These are phyloP conservation scores for Scleroderma citrinum DNA, from an alignment of 768 basidiomycete genomes.

Conservation along the genomic window DNA sequence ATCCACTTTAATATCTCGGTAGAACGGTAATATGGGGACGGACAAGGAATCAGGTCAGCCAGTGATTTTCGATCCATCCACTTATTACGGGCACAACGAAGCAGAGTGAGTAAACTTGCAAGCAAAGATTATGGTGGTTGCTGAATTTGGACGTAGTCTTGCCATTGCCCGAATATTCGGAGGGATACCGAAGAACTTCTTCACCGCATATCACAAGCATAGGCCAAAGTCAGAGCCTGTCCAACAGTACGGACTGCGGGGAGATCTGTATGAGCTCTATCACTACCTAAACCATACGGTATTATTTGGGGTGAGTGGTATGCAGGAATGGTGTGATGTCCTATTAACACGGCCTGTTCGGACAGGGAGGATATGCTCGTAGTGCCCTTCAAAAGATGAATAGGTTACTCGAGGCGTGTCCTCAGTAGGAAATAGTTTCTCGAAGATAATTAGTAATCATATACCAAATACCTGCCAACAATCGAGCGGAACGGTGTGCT, in stretches of 20 bases:
- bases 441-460: too few relatives aligned
- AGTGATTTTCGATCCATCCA: slow-evolving; percentile 73
- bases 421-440: slow-evolving; percentile 4
- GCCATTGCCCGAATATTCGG: slow-evolving; percentile 79
- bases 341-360: neutral
- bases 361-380: slow-evolving; percentile 44
- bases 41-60: slow-evolving; percentile 50
- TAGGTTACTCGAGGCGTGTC: slow-evolving; percentile 33
- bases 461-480: slow-evolving; percentile 25
- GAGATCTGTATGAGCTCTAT: slow-evolving; percentile 70
- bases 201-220: slow-evolving; percentile 55
- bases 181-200: slow-evolving; percentile 62
- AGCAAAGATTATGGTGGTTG: neutral
- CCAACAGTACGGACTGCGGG: slow-evolving; percentile 57
- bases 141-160: slow-evolving; percentile 38
- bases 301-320: slow-evolving; percentile 71
- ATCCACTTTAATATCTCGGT: neutral
- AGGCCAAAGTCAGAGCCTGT: slow-evolving; percentile 60
- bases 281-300: slow-evolving; percentile 81
- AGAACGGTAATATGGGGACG: slow-evolving; percentile 73
- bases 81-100: slow-evolving; percentile 77
- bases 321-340: too few relatives aligned
- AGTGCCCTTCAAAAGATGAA: slow-evolving; percentile 47
- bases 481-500: too few relatives aligned
- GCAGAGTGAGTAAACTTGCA: slow-evolving; percentile 62